Base-by-base conservation (phyloP, 2,329 filamentous ascomycete species). In the Annulohypoxylon truncatum region DNA sequence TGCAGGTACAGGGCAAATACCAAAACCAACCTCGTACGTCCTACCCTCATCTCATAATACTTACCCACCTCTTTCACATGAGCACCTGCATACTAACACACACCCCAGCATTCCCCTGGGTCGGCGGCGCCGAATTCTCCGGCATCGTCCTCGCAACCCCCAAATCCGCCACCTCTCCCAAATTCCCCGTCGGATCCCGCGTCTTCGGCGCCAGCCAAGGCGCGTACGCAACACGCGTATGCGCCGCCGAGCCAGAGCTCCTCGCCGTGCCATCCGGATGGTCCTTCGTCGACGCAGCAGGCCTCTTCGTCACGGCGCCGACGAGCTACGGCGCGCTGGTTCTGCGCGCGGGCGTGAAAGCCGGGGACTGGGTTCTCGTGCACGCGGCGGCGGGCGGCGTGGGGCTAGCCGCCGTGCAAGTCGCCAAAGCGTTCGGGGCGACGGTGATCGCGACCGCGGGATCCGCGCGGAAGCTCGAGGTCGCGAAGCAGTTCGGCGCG, bases 1-100 rank as follows among this genome's bases (percentile, higher is more conserved):
- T 98, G 58, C 95, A 98, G 77, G 93, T 97, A 76, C 91, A 93
- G 76, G 95, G 95, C 61, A 97, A 96, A 87, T 98, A 98, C 81
- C 95, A 98, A 77, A 87, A 93, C 77, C 94, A 97, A 74, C 94
- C 94, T 0, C 89, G 85, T 87, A 78, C 28, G 82, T 33, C 52
- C 28, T 22, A 15, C 22, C 4, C 18, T 47, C 44, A 38, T 8
- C 15, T 26, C 18, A 15, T 5, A n/a, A 13, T 26, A 4, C 12
- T n/a, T 26, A 4, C 12, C 29, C 18, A 20, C 15, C 13, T 12
- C 28, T 10, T 22, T 12, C 40, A 22, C 46, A 12, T 20, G 9
- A 56, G 42, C 12, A 26, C 3, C 22, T 26, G 28, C 22, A 4
- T 47, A 9, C 55, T 61, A 38, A 58, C 48, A 15, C 22, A 60